Base-by-base conservation (phyloP, 805 yeast species). In the Yamadazyma akitaensis region DNA sequence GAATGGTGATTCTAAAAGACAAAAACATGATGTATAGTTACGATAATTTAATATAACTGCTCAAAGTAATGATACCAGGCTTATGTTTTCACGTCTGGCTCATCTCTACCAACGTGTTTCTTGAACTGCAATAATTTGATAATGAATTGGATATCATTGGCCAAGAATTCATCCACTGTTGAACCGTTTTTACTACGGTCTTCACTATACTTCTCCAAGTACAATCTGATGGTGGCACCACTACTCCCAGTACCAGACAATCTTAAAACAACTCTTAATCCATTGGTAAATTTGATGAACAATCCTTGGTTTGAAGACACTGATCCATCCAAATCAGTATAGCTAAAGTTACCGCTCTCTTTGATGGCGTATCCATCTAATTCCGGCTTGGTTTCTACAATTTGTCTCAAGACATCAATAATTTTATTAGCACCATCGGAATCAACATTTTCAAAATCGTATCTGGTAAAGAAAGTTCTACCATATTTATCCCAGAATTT, bases 231-330 rank as follows among this genome's bases (percentile, higher is more conserved):
- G 5, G 99, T 92, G 17, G 99, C 98, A 41, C 99, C 99, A 1
- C 96, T 84, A 1, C 97, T 90, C 13, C 99, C 99, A 2, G 99
- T 92, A 47, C 99, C 99, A 0, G 97, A 89, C 53, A 94, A 76
- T 67, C 99, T 84, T 44, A 89, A 86, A 32, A 94, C 87, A 44
- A 91, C 81, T 64, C 97, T 81, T 50, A 87, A 77, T 5, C 97
- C 97, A 58, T 83, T 83, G 42, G 78, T 79, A 52, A 90, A 78
- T 67, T 85, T 90, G 53, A 90, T 84, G 59, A 74, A 91, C 44
- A 94, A 77, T 32, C 99, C 99, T 73, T 92, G 99, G 61, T 90
- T 81, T 4, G 66, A 61, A 2, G 96, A 87, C 5, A 92, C 90
- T 1, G 92, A 82, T 26, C 98, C 98, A 65, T 94, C 98, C 48